Conservation (phyloP, 2,329 filamentous ascomycete genomes). For the Fusarium humuli region DNA sequence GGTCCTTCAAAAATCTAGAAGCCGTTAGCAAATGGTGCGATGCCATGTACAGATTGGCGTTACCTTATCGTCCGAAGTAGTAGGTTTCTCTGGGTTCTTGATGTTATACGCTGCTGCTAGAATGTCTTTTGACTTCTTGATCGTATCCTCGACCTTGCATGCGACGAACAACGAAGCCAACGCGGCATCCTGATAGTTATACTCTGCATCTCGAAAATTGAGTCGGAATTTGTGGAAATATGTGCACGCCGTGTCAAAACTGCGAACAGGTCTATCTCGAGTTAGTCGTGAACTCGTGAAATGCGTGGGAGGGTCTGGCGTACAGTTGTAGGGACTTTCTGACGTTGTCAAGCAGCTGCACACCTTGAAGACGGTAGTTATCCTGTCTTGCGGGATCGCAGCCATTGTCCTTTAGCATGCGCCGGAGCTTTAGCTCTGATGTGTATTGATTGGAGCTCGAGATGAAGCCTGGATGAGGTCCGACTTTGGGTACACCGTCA, state of each 20-base stretch:
- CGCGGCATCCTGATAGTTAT: conserved; percentile 87
- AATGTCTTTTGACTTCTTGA: conserved; percentile 96
- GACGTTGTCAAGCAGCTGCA: conserved; percentile 89
- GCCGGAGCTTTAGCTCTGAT: conserved; percentile 82
- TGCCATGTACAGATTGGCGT: conserved; percentile 35
- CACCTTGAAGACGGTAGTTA: conserved; percentile 82
- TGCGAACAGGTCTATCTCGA: conserved; percentile 78
- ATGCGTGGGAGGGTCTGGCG: background rate
- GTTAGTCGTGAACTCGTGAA: background rate
- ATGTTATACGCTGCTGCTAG: conserved; percentile 90
- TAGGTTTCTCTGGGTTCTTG: conserved; percentile 75
- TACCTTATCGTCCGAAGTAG: conserved; percentile 84
- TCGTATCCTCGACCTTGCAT: conserved; percentile 97
- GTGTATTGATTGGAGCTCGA: conserved; percentile 75
- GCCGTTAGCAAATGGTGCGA: conserved; percentile 3
- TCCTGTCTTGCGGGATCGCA: conserved; percentile 84
- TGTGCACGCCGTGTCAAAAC: conserved; percentile 89
- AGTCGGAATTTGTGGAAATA: conserved; percentile 96
- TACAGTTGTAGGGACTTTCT: conserved; percentile 82
- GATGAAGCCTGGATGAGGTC: conserved; percentile 62
- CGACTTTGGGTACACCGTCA: conserved; percentile 45
- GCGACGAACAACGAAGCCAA: conserved; percentile 90
- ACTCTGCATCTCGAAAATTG: conserved; percentile 85
- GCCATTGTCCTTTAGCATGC: conserved; percentile 75
- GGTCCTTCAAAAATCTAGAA: conserved; percentile 80